Evolutionary conservation across 352 stramenopile species (phyloP).

Genomic region (Pythium dissotocum): DNA sequence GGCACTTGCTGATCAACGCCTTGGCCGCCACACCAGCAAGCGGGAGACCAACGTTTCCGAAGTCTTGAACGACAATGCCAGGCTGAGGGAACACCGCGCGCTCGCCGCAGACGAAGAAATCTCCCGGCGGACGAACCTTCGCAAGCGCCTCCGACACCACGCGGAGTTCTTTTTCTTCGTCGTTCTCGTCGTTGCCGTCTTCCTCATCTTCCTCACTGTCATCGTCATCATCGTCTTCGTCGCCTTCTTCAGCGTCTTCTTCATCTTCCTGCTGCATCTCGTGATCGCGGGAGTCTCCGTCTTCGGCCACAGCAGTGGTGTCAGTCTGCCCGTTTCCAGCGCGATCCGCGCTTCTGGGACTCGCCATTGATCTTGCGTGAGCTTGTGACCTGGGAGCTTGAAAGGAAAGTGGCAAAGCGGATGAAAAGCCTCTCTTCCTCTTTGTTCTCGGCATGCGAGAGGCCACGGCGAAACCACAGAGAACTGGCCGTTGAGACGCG

Average conservation of each 20-base stretch:
- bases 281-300: neutral
- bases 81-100: constrained; percentile 7
- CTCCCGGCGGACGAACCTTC: constrained; percentile 17
- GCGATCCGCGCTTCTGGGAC: neutral
- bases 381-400: too few relatives aligned
- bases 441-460: too few relatives aligned
- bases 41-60: constrained; percentile 15
- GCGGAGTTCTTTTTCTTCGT: constrained; percentile 2
- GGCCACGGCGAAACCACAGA: too few relatives aligned
- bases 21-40: neutral
- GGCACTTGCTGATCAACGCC: constrained; percentile 15
- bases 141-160: constrained; percentile 19
- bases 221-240: constrained; percentile 9
- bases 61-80: constrained; percentile 6
- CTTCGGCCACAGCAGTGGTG: too few relatives aligned
- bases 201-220: constrained; percentile 11
- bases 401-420: too few relatives aligned
- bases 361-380: neutral
- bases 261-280: neutral
- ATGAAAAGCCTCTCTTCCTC: too few relatives aligned
- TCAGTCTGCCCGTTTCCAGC: neutral
- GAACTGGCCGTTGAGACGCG: too few relatives aligned
- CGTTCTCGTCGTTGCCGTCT: constrained; percentile 2
- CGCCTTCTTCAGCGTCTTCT: neutral
- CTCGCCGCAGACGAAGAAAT: constrained; percentile 8